Evolutionary conservation across 2,329 filamentous ascomycete species (phyloP).

Genomic region (Ophiostoma ips): DNA sequence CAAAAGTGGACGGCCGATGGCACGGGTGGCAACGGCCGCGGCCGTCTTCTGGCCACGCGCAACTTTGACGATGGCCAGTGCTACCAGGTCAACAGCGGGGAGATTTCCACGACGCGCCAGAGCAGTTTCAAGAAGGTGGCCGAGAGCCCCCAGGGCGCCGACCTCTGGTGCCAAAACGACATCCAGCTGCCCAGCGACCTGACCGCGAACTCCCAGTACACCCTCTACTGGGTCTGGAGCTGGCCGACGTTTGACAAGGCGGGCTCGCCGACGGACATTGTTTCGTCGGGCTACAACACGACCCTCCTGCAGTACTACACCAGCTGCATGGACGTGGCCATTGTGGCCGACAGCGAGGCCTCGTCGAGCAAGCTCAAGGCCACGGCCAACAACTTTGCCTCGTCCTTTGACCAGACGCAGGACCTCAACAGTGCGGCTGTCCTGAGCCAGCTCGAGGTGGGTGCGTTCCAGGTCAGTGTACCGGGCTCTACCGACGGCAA

Average conservation of each 20-base stretch:
- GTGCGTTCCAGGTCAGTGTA: constrained; percentile 31
- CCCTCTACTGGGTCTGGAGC: constrained; percentile 94
- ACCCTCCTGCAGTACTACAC: constrained; percentile 25
- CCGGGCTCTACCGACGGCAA: constrained; percentile 9
- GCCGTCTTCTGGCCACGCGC: constrained; percentile 59
- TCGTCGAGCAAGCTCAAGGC: background rate
- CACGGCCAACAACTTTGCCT: constrained; percentile 9
- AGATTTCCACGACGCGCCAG: constrained; percentile 46
- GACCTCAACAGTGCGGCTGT: constrained; percentile 31
- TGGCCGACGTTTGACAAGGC: constrained; percentile 52
- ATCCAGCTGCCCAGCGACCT: constrained; percentile 58
- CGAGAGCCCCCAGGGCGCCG: constrained; percentile 38
- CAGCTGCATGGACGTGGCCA: constrained; percentile 28
- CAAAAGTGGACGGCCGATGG: constrained; percentile 66
- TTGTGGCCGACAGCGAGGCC: too few species aligned
- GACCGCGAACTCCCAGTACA: constrained; percentile 51
- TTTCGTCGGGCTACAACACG: constrained; percentile 21
- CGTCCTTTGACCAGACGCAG: constrained; percentile 23
- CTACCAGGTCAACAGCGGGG: constrained; percentile 57
- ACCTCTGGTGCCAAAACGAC: constrained; percentile 70
- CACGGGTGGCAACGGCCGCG: constrained; percentile 65
- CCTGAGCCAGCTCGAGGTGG: constrained; percentile 27
- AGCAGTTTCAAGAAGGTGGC: constrained; percentile 35
- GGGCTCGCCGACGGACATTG: constrained; percentile 18
- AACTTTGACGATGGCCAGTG: constrained; percentile 87